Percentiles rank a stretch among this genome's conserved stretches.
These are phyloP conservation scores for Digitaria exilis DNA, from an alignment of 202 grass and related monocot genomes.

Conservation along the genomic window DNA sequence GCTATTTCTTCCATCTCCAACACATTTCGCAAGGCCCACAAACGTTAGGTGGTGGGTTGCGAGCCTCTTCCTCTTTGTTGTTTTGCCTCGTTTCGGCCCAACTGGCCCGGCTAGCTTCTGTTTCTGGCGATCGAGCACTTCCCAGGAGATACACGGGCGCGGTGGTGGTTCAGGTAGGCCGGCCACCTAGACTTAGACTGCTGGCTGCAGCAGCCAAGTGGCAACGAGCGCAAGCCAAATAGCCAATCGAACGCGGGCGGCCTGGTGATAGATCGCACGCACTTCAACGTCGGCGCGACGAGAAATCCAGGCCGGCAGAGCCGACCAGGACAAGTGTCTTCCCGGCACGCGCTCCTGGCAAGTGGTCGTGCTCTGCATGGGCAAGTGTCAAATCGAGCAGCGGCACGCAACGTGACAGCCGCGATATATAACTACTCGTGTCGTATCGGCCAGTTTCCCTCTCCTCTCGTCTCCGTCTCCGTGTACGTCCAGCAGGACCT, in stretches of 20 bases:
- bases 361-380: background rate
- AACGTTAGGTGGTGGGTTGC: no score
- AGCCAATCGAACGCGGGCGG: background rate
- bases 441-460: background rate
- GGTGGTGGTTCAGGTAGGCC: no score
- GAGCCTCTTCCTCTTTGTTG: no score
- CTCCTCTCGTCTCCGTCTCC: background rate
- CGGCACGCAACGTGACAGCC: background rate
- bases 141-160: no score
- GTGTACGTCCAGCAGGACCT: background rate
- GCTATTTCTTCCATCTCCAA: no score
- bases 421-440: conserved; percentile 3
- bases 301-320: background rate
- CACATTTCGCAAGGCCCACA: no score
- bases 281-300: conserved; percentile 19
- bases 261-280: background rate
- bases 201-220: background rate
- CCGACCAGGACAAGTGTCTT: background rate
- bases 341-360: background rate
- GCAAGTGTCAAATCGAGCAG: conserved; percentile 31
- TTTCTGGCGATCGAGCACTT: background rate
- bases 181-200: background rate
- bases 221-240: background rate
- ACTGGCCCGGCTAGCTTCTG: background rate
- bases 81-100: conserved; percentile 1